Base-by-base conservation (phyloP, 768 basidiomycete species). In the Suillus hirtellus region DNA sequence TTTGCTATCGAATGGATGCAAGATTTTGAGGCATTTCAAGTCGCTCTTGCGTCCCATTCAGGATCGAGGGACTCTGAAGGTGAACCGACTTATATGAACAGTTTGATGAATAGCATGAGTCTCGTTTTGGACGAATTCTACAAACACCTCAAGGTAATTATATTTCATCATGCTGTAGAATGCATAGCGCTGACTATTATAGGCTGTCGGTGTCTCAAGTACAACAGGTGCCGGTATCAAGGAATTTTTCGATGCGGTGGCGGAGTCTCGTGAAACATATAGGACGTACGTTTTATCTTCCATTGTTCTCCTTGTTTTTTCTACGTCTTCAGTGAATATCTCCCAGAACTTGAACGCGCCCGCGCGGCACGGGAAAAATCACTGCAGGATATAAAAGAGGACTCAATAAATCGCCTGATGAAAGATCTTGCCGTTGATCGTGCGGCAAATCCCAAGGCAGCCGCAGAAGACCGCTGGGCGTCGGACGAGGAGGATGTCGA, bases 51-150 rank as follows among this genome's bases (percentile, higher is more conserved):
- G 3, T 80, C 88, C 1, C 88, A 92, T 70, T 79, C 81, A 59
- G 86, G 86, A 12, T 83, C 84, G 31, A 81, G 83, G 60, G 89
- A 92, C 73, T 81, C 88, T 5, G 90, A 95, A 66, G 95, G 93
- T 59, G 97, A 96, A 71, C 92, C 93, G 55, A 95, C 92, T 46
- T 99, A 98, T 75, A 97, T 98, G 95, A 96, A 93, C 73, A 96
- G 94, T 72, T 79, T 99, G 66, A 99, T 99, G 96, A 95, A 96
- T 67, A 95, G 93, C 72, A 99, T 99, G 97, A 95, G 96, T 73
- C 77, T 99, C 60, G 96, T 99, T 8, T 77, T 99, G 60, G 97
- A 99, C 71, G 97, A 99, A 72, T 99, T 99, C 70, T 99, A 99
- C 78, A 93, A 95, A 76, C 90, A 97, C 67, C 80, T 99, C 60